Evolutionary conservation across 768 basidiomycete species (phyloP), one percentile per base, ranked within the genome.

Genomic region (Boletus vinaceobasis): DNA sequence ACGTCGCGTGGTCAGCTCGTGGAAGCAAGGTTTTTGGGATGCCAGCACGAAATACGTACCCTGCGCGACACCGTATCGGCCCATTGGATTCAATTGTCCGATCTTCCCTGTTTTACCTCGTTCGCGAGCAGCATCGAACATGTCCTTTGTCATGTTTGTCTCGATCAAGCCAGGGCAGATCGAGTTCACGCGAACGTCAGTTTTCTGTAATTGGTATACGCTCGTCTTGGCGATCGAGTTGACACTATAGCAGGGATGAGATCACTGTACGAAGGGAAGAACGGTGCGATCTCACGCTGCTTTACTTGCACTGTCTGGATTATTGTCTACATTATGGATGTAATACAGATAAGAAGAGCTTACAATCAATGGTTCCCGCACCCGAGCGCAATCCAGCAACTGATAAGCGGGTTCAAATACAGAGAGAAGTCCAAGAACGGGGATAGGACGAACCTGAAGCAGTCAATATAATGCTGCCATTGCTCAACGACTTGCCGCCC

Each of bases 111-210:
- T 78, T n/a, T 77, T 88, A 9, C 94, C 94, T 26, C 85, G 80
- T 54, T 82, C 69, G 23, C 88, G 83, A 29, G 94, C 94, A 46
- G 79, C 79, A 27, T 88, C 83, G 63, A 98, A 98, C 32, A 86
- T 79, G n/a, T 60, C 65, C 46, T 71, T 74, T 3, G 95, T 95
- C 92, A 98, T 97, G 47, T 86, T 89, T 9, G 94, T 98, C 75
- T 96, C 90, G 64, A 97, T 93, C 53, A 97, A 73, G 14, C 93
- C 94, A 6, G 95, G 95, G 65, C 93, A 95, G 61, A 97, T 84
- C 42, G 86, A 77, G 70, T 93, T 96, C 58, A 97, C 87, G 42
- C 95, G 88, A 60, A 98, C 80, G 70, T 93, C 88, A 1, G 84
- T 86, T 66, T 80, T 87, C 60, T 86, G 80, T 23, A 96, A 79